Conservation (phyloP, 768 basidiomycete genomes). For the Thelephora ganbajun region DNA sequence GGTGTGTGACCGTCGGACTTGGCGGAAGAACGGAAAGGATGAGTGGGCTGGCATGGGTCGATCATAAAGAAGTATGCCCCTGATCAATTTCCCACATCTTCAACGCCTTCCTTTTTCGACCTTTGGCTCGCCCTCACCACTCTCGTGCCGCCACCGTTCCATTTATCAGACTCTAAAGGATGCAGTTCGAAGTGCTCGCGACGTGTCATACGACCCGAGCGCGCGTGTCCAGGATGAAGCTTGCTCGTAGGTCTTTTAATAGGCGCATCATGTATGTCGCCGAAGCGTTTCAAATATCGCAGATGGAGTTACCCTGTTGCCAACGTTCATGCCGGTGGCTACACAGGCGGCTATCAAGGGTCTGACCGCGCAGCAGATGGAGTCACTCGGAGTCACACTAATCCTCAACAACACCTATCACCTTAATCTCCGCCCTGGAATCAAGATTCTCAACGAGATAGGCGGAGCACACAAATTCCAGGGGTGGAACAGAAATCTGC, state of each 20-base stretch:
- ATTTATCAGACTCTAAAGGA: conserved; percentile 14
- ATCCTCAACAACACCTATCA: conserved; percentile 90
- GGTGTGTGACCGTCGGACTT: too few species aligned
- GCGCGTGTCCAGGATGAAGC: conserved; percentile 72
- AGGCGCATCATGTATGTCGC: conserved; percentile 2
- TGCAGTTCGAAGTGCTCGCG: conserved; percentile 78
- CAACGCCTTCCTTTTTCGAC: conserved; percentile 1
- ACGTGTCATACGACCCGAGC: conserved; percentile 73
- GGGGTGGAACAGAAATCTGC: conserved; percentile 74
- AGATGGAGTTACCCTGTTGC: conserved; percentile 76
- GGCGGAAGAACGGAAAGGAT: too few species aligned
- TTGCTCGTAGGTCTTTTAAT: conserved; percentile 45
- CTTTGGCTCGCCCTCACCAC: background rate
- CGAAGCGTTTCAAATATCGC: conserved; percentile 2
- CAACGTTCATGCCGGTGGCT: conserved; percentile 90
- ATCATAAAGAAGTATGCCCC: too few species aligned
- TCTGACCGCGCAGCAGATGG: conserved; percentile 73
- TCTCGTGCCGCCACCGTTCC: background rate
- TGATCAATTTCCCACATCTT: background rate
- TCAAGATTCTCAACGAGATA: conserved; percentile 52
- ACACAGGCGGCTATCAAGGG: conserved; percentile 91
- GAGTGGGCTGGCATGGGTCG: too few species aligned
- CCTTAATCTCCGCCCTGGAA: conserved; percentile 74
- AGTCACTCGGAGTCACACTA: conserved; percentile 67
- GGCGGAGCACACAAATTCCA: conserved; percentile 88